Evolutionary conservation across 1,139 yeast species (phyloP).

Genomic region (Suhomyces bolitotheri): DNA sequence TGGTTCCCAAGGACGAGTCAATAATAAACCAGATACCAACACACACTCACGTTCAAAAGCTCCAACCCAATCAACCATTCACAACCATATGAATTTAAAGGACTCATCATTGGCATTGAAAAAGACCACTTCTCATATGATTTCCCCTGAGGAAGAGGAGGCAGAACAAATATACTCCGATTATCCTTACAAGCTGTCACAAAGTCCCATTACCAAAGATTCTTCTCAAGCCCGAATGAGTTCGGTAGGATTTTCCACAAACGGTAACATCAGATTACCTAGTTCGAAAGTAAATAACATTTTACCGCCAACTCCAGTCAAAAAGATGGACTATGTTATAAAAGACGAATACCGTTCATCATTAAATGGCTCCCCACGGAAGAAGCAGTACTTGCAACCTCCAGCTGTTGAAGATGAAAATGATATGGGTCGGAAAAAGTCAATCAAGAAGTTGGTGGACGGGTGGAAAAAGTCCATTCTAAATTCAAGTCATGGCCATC

Average conservation of each 20-base stretch:
- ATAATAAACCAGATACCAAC: neutral
- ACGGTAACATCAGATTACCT: slow-evolving; percentile 52
- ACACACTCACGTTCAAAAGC: slow-evolving; percentile 1
- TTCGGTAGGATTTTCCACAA: slow-evolving; percentile 49
- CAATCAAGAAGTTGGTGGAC: slow-evolving; percentile 42
- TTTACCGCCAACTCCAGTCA: slow-evolving; percentile 69
- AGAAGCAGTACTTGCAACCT: slow-evolving; percentile 8
- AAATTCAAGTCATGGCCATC: slow-evolving; percentile 20
- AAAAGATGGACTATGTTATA: slow-evolving; percentile 51
- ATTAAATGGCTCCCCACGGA: slow-evolving; percentile 10
- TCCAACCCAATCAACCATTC: slow-evolving; percentile 19
- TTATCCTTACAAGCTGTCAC: neutral
- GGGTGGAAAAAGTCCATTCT: slow-evolving; percentile 37
- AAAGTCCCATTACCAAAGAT: neutral
- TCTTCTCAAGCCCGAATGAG: neutral
- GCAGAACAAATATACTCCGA: neutral
- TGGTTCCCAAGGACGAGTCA: slow-evolving; percentile 5
- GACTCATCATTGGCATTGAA: slow-evolving; percentile 46
- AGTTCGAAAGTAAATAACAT: slow-evolving; percentile 45
- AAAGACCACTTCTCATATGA: slow-evolving; percentile 22
- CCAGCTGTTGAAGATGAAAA: slow-evolving; percentile 2
- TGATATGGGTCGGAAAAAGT: slow-evolving; percentile 33
- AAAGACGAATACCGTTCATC: slow-evolving; percentile 8
- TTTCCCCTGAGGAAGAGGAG: neutral
- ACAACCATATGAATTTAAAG: slow-evolving; percentile 42